Evolutionary conservation across 164 flowering plant species (phyloP), one percentile per base, ranked within the genome.

Genomic region (Nymphaea thermarum): DNA sequence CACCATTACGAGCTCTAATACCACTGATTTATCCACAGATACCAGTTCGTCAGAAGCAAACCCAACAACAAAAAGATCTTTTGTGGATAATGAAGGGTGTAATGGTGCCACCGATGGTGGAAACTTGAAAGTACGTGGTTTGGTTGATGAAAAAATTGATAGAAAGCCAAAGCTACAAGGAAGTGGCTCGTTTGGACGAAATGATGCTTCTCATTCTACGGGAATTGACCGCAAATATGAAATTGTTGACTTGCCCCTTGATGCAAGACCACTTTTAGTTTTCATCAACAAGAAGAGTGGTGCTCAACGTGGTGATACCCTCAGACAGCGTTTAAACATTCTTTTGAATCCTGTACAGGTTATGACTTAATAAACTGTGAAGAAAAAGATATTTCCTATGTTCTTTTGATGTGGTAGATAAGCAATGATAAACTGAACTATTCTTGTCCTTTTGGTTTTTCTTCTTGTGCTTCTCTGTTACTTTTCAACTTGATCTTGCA

Each of bases 341-440:
- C 96, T 94, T 62, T 66, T 94, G 73, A 94, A 94, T 80, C 99
- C 99, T 76, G 90, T 83, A 15, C 99, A 94, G 96, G 99, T 91
- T 36, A 77, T 70, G 36, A 25, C 36, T 25, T 25, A 25, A 25
- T 25, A 25, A 25, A 25, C 36, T 25, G 18, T 17, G 36, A 42
- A 5, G n/a, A 53, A 65, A 25, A 25, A 25, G 36, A 25, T 25
- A 25, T 25, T 1, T 25, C 36, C 0, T 25, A 25, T 25, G 36
- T 25, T 25, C 36, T 25, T 25, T 25, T 25, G 36, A 25, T 25
- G 36, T 25, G 36, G 36, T 25, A 25, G 36, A 25, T 25, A 25
- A 25, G 36, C 36, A 25, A 25, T 25, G 36, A 25, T 25, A 25
- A 25, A 25, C 36, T 25, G 36, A 25, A 25, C 36, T 25, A 25